Percentiles rank a stretch among this genome's conserved stretches.
Evolutionary conservation across 108 stramenopile genomes (phyloP).

Genomic region (Cyclotella choctawhatcheeana): DNA sequence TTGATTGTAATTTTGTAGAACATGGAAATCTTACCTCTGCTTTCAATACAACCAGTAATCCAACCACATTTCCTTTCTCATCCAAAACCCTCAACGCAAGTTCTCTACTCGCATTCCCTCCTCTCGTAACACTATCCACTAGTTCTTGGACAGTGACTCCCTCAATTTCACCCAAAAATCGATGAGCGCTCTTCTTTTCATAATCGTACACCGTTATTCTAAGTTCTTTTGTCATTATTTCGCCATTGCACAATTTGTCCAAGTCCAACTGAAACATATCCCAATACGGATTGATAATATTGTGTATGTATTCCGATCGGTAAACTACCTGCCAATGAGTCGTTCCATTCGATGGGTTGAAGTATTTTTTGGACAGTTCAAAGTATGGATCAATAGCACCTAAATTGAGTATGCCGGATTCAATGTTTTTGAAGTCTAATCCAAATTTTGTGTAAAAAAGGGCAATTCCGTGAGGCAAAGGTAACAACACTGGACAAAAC

Average conservation of each 20-base stretch:
- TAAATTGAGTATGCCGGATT: conserved; percentile 62
- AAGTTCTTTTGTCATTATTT: conserved; percentile 52
- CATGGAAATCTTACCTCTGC: conserved; percentile 2
- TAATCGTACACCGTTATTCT: conserved; percentile 59
- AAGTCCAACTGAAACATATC: conserved; percentile 43
- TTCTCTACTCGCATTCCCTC: conserved; percentile 71
- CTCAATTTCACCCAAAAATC: conserved; percentile 55
- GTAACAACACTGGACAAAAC: too few relatives aligned
- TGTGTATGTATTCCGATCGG: conserved; percentile 57
- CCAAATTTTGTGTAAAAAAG: too few relatives aligned
- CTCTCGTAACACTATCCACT: conserved; percentile 34
- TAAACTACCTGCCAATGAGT: conserved; percentile 61
- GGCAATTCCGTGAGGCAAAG: too few relatives aligned
- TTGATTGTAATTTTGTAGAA: neutral
- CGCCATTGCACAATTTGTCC: conserved; percentile 56
- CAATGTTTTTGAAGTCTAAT: conserved; percentile 70
- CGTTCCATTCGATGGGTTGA: conserved; percentile 35
- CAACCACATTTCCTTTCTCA: conserved; percentile 10
- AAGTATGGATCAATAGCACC: conserved; percentile 78
- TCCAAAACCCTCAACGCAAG: conserved; percentile 36
- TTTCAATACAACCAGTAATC: conserved; percentile 38
- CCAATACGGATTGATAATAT: conserved; percentile 77
- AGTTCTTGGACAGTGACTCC: conserved; percentile 54
- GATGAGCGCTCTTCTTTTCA: conserved; percentile 51
- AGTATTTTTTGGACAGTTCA: conserved; percentile 59